Conservation (phyloP, 805 yeast species). For the Kazachstania taianensis region DNA sequence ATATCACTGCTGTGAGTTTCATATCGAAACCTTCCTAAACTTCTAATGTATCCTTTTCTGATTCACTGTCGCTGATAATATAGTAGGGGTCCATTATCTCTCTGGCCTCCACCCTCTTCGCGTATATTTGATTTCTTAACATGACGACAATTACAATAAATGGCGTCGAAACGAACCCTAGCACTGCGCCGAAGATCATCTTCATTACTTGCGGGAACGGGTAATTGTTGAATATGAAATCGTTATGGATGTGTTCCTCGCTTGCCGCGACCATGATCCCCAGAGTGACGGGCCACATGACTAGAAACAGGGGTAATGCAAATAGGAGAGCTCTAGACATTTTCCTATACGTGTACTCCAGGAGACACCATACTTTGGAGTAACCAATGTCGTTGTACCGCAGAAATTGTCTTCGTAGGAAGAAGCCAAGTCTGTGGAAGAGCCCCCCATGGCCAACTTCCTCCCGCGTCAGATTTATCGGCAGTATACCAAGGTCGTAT, state of each 20-base stretch:
- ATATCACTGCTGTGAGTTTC: no score
- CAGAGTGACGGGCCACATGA: slow-evolving; percentile 22
- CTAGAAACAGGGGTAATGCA: slow-evolving; percentile 11
- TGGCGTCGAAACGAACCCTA: slow-evolving; percentile 15
- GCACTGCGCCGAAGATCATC: slow-evolving; percentile 14
- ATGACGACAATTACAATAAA: slow-evolving; percentile 11
- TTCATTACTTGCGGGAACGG: slow-evolving; percentile 19
- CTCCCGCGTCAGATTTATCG: no score
- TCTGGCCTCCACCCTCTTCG: slow-evolving; percentile 1
- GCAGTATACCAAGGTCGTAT: not conserved
- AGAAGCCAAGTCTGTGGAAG: no score
- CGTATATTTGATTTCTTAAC: slow-evolving; percentile 10
- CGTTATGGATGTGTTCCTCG: slow-evolving; percentile 10
- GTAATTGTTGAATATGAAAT: slow-evolving; percentile 12
- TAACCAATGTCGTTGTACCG: not conserved
- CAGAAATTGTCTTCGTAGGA: not conserved
- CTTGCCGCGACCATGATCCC: slow-evolving; percentile 20
- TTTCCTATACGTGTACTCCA: slow-evolving; percentile 12
- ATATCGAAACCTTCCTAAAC: no score
- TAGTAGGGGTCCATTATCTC: not conserved
- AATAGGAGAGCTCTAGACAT: slow-evolving; percentile 11
- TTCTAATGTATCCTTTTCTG: no score
- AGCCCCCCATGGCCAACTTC: not conserved
- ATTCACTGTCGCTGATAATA: no score
- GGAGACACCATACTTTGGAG: not conserved